phyloP scores from a whole-genome alignment of 257 asterid species.

The Lycium ferocissimum region DNA sequence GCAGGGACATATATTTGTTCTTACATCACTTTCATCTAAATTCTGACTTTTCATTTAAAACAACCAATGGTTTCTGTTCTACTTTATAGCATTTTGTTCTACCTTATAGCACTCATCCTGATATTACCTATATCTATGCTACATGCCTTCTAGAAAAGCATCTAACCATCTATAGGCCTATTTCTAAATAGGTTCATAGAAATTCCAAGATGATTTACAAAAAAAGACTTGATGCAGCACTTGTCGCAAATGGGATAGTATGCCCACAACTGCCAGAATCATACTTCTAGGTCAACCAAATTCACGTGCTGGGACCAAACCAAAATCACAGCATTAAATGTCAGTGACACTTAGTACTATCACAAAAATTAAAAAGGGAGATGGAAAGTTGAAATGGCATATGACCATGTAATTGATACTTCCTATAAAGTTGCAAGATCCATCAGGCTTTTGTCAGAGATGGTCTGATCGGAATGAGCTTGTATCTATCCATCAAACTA shows the following conservation, averaged over 20 bases:
- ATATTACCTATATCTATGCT: not conserved
- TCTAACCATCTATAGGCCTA: not conserved
- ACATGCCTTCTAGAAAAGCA: not conserved
- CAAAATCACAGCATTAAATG: not conserved
- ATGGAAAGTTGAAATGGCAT: not conserved
- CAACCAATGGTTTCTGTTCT: not conserved
- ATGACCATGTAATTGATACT: not conserved
- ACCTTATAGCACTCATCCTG: not conserved
- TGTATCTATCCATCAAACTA: not conserved
- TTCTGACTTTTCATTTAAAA: not conserved
- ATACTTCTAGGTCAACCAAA: constrained; percentile 7
- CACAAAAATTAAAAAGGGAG: not conserved
- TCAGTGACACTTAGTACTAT: not conserved
- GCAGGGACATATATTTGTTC: not conserved
- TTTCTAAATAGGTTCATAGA: not conserved
- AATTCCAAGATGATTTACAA: constrained; percentile 1
- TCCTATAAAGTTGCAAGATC: constrained; percentile 9
- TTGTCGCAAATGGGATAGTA: not conserved
- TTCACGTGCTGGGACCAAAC: not conserved
- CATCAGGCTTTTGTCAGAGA: not conserved
- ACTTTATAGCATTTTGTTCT: not conserved
- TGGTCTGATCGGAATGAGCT: not conserved
- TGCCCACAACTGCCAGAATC: not conserved
- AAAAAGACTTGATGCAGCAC: not conserved
- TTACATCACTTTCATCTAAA: constrained; percentile 20